These are phyloP conservation scores for Pseudomonodictys pantanalensis DNA, from an alignment of 495 filamentous ascomycete genomes.

Conservation along the genomic window DNA sequence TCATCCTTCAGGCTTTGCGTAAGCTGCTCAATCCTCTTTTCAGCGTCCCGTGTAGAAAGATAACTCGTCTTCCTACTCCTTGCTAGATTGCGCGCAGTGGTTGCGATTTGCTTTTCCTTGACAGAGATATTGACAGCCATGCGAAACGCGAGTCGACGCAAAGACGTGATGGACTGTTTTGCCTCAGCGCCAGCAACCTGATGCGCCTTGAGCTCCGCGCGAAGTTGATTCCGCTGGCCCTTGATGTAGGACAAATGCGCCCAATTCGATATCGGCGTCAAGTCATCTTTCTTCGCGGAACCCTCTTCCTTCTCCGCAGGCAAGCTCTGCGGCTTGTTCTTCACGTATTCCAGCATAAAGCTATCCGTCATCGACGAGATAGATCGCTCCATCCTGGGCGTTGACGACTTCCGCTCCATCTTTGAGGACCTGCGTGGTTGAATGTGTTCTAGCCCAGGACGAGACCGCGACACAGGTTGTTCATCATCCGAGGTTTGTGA, in stretches of 20 bases:
- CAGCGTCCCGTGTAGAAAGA: constrained; percentile 11
- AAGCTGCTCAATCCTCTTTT: constrained; percentile 22
- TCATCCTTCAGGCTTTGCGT: constrained; percentile 20
- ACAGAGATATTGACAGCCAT: constrained; percentile 34
- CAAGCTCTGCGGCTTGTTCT: background rate
- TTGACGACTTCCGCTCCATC: constrained; percentile 13
- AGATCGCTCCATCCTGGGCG: constrained; percentile 15
- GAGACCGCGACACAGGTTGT: constrained; percentile 5
- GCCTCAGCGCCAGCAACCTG: constrained; percentile 23
- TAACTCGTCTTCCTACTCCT: constrained; percentile 26
- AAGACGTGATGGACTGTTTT: constrained; percentile 17
- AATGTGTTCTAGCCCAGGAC: constrained; percentile 20
- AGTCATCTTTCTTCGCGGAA: background rate
- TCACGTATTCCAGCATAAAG: constrained; percentile 15
- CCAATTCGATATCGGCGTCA: constrained; percentile 23
- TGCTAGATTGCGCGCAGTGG: constrained; percentile 14
- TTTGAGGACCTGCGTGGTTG: constrained; percentile 24
- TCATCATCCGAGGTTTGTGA: constrained; percentile 3
- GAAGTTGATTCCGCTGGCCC: constrained; percentile 25
- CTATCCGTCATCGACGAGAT: constrained; percentile 18
- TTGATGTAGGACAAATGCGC: constrained; percentile 30
- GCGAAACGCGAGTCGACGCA: constrained; percentile 28
- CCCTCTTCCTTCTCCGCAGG: background rate
- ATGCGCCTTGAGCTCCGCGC: constrained; percentile 13
- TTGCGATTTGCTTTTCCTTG: constrained; percentile 31